Percentiles rank a stretch among this genome's conserved stretches.
Evolutionary conservation across 495 filamentous ascomycete species (phyloP).

Genomic region (Penicilliopsis zonata): DNA sequence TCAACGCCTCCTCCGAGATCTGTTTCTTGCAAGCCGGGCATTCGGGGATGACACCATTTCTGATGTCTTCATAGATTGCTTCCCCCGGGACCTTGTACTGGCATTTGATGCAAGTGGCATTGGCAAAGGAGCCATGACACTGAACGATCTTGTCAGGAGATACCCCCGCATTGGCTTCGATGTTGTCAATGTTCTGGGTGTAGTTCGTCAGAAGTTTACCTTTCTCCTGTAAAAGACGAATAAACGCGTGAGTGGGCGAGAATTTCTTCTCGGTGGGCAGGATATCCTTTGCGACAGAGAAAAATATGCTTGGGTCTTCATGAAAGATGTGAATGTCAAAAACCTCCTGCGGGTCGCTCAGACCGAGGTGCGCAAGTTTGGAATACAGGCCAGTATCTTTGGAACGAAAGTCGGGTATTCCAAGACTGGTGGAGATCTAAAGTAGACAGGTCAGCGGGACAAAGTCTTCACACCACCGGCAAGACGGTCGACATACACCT

Average conservation of each 20-base stretch:
- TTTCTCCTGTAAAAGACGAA: conserved; percentile 84
- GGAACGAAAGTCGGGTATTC: conserved; percentile 59
- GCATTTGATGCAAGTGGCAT: conserved; percentile 82
- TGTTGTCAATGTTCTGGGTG: conserved; percentile 97
- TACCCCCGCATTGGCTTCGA: conserved; percentile 83
- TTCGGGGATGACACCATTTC: conserved; percentile 54
- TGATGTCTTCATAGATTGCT: conserved; percentile 66
- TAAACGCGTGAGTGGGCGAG: conserved; percentile 91
- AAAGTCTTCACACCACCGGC: background rate
- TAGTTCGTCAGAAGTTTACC: conserved; percentile 91
- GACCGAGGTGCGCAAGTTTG: conserved; percentile 60
- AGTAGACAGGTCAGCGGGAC: background rate
- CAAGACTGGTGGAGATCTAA: conserved; percentile 62
- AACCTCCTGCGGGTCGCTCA: conserved; percentile 84
- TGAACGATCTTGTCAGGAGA: conserved; percentile 75
- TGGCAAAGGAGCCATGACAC: conserved; percentile 93
- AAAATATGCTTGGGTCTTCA: conserved; percentile 84
- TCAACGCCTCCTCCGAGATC: conserved; percentile 26
- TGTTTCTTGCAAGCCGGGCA: conserved; percentile 30
- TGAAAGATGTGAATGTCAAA: conserved; percentile 83
- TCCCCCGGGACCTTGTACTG: conserved; percentile 61
- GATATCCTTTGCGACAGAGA: conserved; percentile 83
- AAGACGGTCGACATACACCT: conserved; percentile 39
- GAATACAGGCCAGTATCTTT: conserved; percentile 57
- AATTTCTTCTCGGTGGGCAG: conserved; percentile 60